Evolutionary conservation across 1,139 yeast genomes (phyloP).

Genomic region (Komagataea norvegica): DNA sequence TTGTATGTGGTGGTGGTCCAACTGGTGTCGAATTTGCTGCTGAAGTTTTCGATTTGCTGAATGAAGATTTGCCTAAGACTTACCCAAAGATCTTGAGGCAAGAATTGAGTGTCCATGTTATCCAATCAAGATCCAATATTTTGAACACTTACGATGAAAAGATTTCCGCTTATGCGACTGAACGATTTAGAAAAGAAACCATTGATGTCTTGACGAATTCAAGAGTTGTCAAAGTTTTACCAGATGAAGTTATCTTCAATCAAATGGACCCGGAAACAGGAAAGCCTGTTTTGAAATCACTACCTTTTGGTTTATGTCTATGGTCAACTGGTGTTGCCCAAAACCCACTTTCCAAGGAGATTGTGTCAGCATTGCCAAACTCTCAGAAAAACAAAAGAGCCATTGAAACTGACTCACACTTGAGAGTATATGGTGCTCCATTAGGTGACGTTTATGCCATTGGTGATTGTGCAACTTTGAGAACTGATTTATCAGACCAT

Average conservation of each 20-base stretch:
- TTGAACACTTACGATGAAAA: constrained; percentile 59
- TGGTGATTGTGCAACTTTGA: constrained; percentile 62
- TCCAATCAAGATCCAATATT: constrained; percentile 60
- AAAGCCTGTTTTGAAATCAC: constrained; percentile 37
- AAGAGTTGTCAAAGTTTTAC: constrained; percentile 49
- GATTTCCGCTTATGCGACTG: constrained; percentile 57
- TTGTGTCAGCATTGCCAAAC: constrained; percentile 39
- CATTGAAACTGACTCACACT: constrained; percentile 61
- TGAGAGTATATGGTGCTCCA: constrained; percentile 58
- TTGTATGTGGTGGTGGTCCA: constrained; percentile 69
- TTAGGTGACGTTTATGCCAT: constrained; percentile 60
- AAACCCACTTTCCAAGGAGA: constrained; percentile 48
- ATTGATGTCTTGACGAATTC: constrained; percentile 57
- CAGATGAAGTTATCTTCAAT: constrained; percentile 49
- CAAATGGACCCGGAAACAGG: constrained; percentile 40
- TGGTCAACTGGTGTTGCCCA: constrained; percentile 71
- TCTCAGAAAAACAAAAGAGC: constrained; percentile 54
- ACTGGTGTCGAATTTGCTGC: constrained; percentile 71
- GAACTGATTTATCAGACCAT: constrained; percentile 52
- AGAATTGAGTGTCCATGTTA: constrained; percentile 56
- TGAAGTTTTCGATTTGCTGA: constrained; percentile 53
- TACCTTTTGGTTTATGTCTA: constrained; percentile 57
- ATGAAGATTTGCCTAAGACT: constrained; percentile 50
- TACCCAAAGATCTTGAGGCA: constrained; percentile 56
- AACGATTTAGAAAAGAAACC: constrained; percentile 51